A percentile compares a stretch with the other conserved stretches of the same genome.
These are phyloP conservation scores for Colletotrichum sp. DNA, from an alignment of 2,329 filamentous ascomycete species.

Conservation along the genomic window DNA sequence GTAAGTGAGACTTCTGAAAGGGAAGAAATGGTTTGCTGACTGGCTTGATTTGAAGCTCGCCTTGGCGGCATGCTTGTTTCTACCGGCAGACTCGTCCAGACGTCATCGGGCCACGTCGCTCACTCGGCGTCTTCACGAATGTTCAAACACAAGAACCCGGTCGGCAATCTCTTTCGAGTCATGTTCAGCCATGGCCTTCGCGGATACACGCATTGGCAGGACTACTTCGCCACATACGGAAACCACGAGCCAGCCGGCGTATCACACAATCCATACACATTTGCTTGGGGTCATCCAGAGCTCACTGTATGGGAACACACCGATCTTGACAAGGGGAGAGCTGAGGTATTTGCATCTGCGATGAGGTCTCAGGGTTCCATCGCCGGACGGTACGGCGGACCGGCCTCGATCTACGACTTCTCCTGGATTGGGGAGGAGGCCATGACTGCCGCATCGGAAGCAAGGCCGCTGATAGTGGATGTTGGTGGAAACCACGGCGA, in stretches of 20 bases:
- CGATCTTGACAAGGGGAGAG: background rate
- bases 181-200: conserved; percentile 10
- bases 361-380: background rate
- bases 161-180: conserved; percentile 6
- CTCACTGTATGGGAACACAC: background rate
- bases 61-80: background rate
- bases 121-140: background rate
- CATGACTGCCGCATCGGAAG: background rate
- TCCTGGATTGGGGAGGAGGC: conserved; percentile 27
- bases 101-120: background rate
- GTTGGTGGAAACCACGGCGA: conserved; percentile 33
- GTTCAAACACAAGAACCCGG: conserved; percentile 1
- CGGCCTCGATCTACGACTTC: conserved; percentile 30
- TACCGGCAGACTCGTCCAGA: background rate
- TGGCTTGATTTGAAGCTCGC: background rate
- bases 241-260: background rate
- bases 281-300: background rate
- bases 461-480: conserved; percentile 31
- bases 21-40: background rate
- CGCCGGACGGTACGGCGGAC: background rate
- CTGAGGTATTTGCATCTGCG: background rate
- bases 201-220: conserved; percentile 8
- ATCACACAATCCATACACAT: background rate
- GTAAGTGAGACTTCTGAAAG: background rate
- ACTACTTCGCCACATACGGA: conserved; percentile 6